phyloP scores from a whole-genome alignment of 352 stramenopile species.

The Phytophthora fragariaefolia region DNA sequence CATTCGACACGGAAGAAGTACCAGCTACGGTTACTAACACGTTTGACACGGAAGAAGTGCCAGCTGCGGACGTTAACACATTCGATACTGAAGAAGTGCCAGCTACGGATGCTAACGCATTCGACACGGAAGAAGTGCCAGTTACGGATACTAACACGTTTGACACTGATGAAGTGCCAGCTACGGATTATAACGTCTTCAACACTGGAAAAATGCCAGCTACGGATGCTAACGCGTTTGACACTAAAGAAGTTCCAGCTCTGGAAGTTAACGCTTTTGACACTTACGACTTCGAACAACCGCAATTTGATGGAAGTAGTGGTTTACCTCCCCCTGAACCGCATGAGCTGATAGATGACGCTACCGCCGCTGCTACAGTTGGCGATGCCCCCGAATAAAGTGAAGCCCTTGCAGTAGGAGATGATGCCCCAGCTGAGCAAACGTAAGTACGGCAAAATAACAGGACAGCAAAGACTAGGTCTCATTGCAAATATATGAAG shows the following conservation, averaged over 20 bases:
- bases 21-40: constrained; percentile 27
- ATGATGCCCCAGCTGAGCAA: constrained; percentile 11
- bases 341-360: constrained; percentile 7
- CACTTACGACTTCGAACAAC: constrained; percentile 25
- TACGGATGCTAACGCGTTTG: constrained; percentile 36
- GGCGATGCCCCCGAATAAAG: background rate
- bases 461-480: constrained; percentile 10
- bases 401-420: background rate
- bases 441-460: background rate
- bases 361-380: background rate
- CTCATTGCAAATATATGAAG: constrained; percentile 31
- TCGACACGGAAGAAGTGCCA: constrained; percentile 11
- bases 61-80: constrained; percentile 27
- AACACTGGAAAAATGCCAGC: constrained; percentile 4
- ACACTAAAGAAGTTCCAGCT: constrained; percentile 1
- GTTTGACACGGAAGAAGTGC: constrained; percentile 14
- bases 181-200: constrained; percentile 34
- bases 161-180: constrained; percentile 3
- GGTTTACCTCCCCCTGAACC: constrained; percentile 28
- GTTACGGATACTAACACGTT: constrained; percentile 34
- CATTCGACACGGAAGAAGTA: constrained; percentile 22
- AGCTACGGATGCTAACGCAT: constrained; percentile 32
- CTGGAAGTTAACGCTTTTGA: constrained; percentile 37
- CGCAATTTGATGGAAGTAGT: constrained; percentile 22
- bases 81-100: constrained; percentile 21